Evolutionary conservation across 495 filamentous ascomycete species (phyloP), one percentile per base, ranked within the genome.

Genomic region (Letharia columbiana): DNA sequence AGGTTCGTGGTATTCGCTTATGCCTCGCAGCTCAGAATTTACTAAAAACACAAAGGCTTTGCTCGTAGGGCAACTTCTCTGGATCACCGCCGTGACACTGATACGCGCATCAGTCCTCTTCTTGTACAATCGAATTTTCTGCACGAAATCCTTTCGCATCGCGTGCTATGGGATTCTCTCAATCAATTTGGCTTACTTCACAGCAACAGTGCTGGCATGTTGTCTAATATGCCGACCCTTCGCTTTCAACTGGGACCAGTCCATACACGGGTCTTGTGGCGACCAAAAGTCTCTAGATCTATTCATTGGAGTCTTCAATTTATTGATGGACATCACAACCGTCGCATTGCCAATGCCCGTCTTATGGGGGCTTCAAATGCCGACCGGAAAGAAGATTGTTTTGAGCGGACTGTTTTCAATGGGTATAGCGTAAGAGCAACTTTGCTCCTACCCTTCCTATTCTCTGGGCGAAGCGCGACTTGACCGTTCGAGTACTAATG

Each of bases 331-430:
- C 60, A 52, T 79, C 45, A 42, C 72, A 62, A 75, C 78, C 40
- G 72, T 77, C 35, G 61, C 73, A 9, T 68, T 79, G 64, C 80
- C 77, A 31, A 69, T 83, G 71, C 81, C 75, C 28, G 70, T 78
- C 52, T 68, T 79, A 33, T 76, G 76, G 77, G 62, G 72, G 58
- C 72, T 75, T 68, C 75, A 76, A 67, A 70, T 77, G 71, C 72
- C 74, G 65, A 56, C 64, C 58, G 71, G 70, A 56, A 77, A 73
- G 61, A 77, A 75, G 50, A 15, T 74, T 6, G 67, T 60, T 23
- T 47, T 77, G 28, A 71, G 60, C 44, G 61, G 42, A 8, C 50
- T 69, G 13, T 67, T 71, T n/a, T 64, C 57, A 4, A 61, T 71
- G 63, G 69, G 69, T 6, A 59, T 65, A 33, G 35, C 65, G 69